Base-by-base conservation (phyloP, 1,284 basidiomycete species). In the Trametes versicolor region DNA sequence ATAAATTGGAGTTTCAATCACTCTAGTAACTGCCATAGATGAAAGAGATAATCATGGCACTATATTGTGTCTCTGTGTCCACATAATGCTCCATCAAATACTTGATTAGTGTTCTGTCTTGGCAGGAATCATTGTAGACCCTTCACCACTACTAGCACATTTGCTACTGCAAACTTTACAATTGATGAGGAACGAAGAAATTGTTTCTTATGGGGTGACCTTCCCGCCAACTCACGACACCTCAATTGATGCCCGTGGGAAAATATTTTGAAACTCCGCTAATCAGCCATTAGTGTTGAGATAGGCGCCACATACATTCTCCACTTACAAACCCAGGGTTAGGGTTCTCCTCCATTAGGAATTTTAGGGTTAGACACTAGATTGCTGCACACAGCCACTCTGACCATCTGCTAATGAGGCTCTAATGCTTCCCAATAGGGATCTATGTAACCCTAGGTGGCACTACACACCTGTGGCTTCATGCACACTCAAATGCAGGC, bases 101-200 rank as follows among this genome's bases (percentile, higher is more conserved):
- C 29, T 32, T 8, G 8, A 32, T 32, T 32, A 8, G 29, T 32
- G 29, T 32, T 32, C 29, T n/a, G n/a, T n/a, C n/a, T n/a, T n/a
- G n/a, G n/a, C n/a, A n/a, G n/a, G n/a, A n/a, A n/a, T n/a, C n/a
- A n/a, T n/a, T n/a, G n/a, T 32, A n/a, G n/a, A n/a, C 17, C 6
- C 12, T 15, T 15, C 25, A 25, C n/a, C n/a, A n/a, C n/a, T n/a
- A n/a, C n/a, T n/a, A n/a, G n/a, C n/a, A n/a, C n/a, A n/a, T n/a
- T n/a, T n/a, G n/a, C n/a, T n/a, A n/a, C n/a, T n/a, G n/a, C n/a
- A n/a, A n/a, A n/a, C n/a, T n/a, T 25, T 48, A 48, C 47, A 25
- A 48, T 48, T 48, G 47, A 48, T 48, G 47, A 48, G 47, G 47
- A 48, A 48, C 19, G 27, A 50, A 50, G 49, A 50, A 50, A 50